A percentile compares a stretch with the other conserved stretches of the same genome.
These are phyloP conservation scores for Colletotrichum noveboracense DNA, from an alignment of 2,329 filamentous ascomycete species.

Conservation along the genomic window DNA sequence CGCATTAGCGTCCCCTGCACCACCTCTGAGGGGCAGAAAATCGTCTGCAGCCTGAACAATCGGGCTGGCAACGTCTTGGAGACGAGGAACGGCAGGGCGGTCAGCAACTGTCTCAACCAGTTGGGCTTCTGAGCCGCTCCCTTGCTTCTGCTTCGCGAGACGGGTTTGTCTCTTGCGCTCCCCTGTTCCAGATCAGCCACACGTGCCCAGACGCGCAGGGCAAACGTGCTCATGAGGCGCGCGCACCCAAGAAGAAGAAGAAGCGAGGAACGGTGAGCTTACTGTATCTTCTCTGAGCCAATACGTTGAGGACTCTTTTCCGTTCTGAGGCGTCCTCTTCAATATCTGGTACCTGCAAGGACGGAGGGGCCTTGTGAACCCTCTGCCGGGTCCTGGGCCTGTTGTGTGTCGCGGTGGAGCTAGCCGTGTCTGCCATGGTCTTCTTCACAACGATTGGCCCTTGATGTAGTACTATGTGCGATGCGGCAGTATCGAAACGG, in stretches of 20 bases:
- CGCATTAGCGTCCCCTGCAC: conserved; percentile 1
- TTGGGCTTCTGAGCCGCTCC: background rate
- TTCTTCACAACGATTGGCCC: background rate
- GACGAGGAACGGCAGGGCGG: background rate
- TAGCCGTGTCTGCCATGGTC: background rate
- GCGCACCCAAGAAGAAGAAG: background rate
- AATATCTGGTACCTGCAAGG: conserved; percentile 50
- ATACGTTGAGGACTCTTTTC: conserved; percentile 58
- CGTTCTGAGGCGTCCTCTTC: conserved; percentile 57
- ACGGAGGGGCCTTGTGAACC: conserved; percentile 42
- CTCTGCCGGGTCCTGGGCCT: conserved; percentile 38
- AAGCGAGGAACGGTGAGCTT: conserved; percentile 14
- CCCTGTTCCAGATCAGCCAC: conserved; percentile 22
- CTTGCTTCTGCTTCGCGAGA: background rate
- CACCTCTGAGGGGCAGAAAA: background rate
- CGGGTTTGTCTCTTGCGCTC: conserved; percentile 30
- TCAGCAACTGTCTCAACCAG: background rate
- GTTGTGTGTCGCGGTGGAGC: background rate
- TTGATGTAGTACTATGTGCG: background rate
- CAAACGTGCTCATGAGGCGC: background rate
- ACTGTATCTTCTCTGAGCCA: conserved; percentile 61
- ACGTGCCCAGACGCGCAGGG: background rate
- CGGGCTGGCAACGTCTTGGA: background rate
- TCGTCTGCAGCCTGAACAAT: background rate
- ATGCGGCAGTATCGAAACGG: background rate